Percentiles rank a stretch among this genome's conserved stretches.
phyloP scores from a whole-genome alignment of 2,329 filamentous ascomycete genomes.

The Clarireedia sp. region DNA sequence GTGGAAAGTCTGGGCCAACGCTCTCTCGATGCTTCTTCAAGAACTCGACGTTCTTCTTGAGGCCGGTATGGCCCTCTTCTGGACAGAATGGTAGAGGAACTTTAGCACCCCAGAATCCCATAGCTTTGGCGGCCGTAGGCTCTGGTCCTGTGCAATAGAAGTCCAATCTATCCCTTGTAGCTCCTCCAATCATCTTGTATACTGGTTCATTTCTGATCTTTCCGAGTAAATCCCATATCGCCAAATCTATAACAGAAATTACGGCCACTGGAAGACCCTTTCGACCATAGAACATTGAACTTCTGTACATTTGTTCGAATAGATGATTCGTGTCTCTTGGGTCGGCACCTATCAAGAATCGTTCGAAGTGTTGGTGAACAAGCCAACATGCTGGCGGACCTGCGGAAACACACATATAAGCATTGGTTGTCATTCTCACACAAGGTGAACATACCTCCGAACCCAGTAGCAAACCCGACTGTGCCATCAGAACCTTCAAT shows the following conservation, averaged over 20 bases:
- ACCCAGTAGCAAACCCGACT: slow-evolving; percentile 90
- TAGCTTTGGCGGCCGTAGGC: slow-evolving; percentile 67
- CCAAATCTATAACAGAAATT: slow-evolving; percentile 90
- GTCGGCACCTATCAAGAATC: slow-evolving; percentile 83
- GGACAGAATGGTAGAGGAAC: slow-evolving; percentile 85
- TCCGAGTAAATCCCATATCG: slow-evolving; percentile 84
- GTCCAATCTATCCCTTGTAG: slow-evolving; percentile 72
- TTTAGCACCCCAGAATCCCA: slow-evolving; percentile 89
- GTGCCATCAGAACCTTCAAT: slow-evolving; percentile 84
- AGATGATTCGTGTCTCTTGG: slow-evolving; percentile 85
- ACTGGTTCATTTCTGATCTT: slow-evolving; percentile 90
- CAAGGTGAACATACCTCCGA: slow-evolving; percentile 51
- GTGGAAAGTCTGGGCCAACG: slow-evolving; percentile 81
- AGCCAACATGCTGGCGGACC: slow-evolving; percentile 90
- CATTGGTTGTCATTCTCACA: background rate
- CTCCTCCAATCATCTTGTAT: slow-evolving; percentile 87
- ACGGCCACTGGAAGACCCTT: slow-evolving; percentile 86
- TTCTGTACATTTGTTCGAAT: slow-evolving; percentile 95
- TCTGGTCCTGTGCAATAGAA: slow-evolving; percentile 95
- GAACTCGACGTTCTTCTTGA: slow-evolving; percentile 86
- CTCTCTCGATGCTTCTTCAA: slow-evolving; percentile 75
- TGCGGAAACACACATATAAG: slow-evolving; percentile 23
- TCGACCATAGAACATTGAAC: slow-evolving; percentile 91
- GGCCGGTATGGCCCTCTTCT: slow-evolving; percentile 72
- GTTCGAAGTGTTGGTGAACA: slow-evolving; percentile 84